These are phyloP conservation scores for Silene noctiflora DNA, from an alignment of 179 eudicot species.

Conservation along the genomic window DNA sequence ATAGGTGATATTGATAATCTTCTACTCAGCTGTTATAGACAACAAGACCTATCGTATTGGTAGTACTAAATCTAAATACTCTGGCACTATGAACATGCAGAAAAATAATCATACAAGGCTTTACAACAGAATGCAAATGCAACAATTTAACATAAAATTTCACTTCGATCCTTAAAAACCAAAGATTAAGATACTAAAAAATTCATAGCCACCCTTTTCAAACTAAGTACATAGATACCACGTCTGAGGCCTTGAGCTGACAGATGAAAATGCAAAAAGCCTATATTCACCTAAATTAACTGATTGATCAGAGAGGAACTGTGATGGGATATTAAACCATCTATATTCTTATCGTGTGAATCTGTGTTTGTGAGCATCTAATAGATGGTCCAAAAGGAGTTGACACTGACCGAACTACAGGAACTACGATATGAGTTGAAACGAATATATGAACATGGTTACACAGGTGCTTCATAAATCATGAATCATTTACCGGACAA, in stretches of 20 bases:
- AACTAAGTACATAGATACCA: neutral
- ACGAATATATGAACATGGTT: slow-evolving; percentile 1
- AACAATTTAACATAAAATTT: neutral
- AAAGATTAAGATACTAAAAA: slow-evolving; percentile 1
- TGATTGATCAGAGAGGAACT: neutral
- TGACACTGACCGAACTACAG: slow-evolving; percentile 13
- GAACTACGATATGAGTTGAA: slow-evolving; percentile 8
- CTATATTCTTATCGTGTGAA: neutral
- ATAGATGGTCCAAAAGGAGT: slow-evolving; percentile 9
- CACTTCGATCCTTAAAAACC: neutral
- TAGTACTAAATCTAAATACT: too few relatives aligned
- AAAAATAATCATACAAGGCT: neutral
- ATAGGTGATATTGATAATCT: too few relatives aligned
- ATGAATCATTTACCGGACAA: neutral
- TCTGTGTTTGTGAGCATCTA: neutral
- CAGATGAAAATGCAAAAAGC: neutral
- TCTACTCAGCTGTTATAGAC: too few relatives aligned
- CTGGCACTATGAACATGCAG: too few relatives aligned
- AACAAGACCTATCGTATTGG: too few relatives aligned
- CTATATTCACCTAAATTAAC: neutral
- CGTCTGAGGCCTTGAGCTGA: neutral
- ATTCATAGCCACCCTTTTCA: neutral
- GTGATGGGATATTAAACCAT: neutral
- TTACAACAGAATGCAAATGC: neutral
- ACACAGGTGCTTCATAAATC: neutral